These are phyloP conservation scores for Arthrocladium fulminans DNA, from an alignment of 2,329 filamentous ascomycete species.

Conservation along the genomic window DNA sequence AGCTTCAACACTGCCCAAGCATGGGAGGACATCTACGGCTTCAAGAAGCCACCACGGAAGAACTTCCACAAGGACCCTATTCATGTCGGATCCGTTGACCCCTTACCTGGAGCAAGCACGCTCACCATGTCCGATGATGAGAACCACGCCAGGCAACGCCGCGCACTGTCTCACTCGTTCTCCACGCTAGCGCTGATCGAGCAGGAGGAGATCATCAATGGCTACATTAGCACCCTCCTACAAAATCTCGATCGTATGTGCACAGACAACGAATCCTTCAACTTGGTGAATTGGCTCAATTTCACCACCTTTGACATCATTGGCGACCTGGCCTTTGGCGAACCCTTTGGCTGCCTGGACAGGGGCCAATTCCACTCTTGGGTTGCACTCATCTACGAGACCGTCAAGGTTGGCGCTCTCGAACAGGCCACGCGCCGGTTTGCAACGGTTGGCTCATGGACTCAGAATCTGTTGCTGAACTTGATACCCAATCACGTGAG, in stretches of 20 bases:
- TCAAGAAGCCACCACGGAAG: slow-evolving; percentile 20
- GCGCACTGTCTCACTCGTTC: slow-evolving; percentile 28
- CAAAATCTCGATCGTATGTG: slow-evolving; percentile 3
- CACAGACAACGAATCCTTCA: slow-evolving; percentile 24
- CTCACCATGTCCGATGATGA: slow-evolving; percentile 13
- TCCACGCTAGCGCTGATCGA: slow-evolving; percentile 27
- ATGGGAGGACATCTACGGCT: slow-evolving; percentile 26
- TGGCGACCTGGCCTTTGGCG: slow-evolving; percentile 24
- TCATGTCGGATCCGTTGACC: slow-evolving; percentile 9
- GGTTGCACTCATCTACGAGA: slow-evolving; percentile 24
- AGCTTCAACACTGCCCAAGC: slow-evolving; percentile 24
- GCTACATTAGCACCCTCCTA: slow-evolving; percentile 13
- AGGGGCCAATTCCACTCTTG: slow-evolving; percentile 25
- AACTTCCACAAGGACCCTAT: slow-evolving; percentile 13
- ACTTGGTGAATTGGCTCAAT: slow-evolving; percentile 5
- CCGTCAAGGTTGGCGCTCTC: background rate
- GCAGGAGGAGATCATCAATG: slow-evolving; percentile 27
- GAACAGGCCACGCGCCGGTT: background rate
- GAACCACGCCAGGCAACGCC: slow-evolving; percentile 27
- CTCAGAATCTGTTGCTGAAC: background rate
- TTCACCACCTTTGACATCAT: slow-evolving; percentile 13
- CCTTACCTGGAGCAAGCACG: background rate
- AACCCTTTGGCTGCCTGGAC: slow-evolving; percentile 27
- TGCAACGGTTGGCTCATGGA: background rate
- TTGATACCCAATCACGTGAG: background rate